Conservation (phyloP, 2,329 filamentous ascomycete species). For the Diplodia corticola region DNA sequence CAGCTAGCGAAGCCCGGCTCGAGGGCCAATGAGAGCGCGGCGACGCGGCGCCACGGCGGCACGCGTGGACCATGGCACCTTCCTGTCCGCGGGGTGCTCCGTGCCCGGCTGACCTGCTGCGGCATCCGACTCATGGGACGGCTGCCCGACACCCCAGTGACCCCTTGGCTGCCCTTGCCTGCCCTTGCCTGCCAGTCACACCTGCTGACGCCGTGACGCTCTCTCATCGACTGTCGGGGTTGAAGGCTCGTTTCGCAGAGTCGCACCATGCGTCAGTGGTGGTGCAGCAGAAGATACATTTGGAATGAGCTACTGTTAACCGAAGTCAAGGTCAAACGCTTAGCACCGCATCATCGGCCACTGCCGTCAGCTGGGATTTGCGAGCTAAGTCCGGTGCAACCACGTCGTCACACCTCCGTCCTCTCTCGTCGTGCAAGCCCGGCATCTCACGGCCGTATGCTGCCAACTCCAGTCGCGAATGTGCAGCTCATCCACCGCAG, state of each 20-base stretch:
- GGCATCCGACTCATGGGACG: no score
- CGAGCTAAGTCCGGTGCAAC: not conserved
- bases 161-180: not conserved
- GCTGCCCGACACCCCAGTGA: not conserved
- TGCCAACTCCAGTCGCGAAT: not conserved
- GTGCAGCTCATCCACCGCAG: not conserved
- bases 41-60: not conserved
- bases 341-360: not conserved
- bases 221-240: not conserved
- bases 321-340: slow-evolving; percentile 4
- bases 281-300: not conserved
- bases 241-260: no score
- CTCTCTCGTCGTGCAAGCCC: not conserved
- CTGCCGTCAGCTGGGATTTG: not conserved
- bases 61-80: not conserved
- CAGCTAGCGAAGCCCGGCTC: not conserved
- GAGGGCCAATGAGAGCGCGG: not conserved
- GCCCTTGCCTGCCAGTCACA: no score
- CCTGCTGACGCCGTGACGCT: no score
- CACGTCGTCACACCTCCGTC: not conserved
- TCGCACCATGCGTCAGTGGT: no score
- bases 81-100: not conserved
- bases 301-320: not conserved
- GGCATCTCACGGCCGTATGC: not conserved
- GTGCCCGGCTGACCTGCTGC: not conserved